Evolutionary conservation across 441 rosid genomes (phyloP), one percentile per base, ranked within the genome.

Genomic region (Biscutella laevigata): DNA sequence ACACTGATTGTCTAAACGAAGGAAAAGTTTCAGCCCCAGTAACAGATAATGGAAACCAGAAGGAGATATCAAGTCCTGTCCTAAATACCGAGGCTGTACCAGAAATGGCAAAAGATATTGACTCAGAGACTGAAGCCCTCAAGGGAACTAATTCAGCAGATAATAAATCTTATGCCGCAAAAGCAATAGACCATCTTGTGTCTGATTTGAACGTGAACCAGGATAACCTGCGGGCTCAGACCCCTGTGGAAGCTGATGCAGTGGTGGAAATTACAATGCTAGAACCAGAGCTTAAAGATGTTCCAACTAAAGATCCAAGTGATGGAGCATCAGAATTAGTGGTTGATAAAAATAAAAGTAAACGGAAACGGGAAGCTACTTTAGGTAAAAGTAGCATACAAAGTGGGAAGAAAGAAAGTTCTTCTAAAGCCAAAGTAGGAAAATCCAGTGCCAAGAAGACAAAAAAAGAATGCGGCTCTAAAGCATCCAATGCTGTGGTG

Each of bases 101-200:
- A 34, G 66, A 61, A 30, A 48, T 7, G 26, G 72, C 61, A 11
- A 29, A 46, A 52, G 33, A 24, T 12, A 13, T 7, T 41, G 45
- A 24, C 36, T 14, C 67, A 34, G 72, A 56, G 54, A 59, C 62
- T 66, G 45, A 36, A 40, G 48, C 14, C 32, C 50, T 16, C 39
- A 48, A 49, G 16, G 54, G 35, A 45, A 42, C 37, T 28, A 57
- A 38, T 5, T 48, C 48, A 14, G 52, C 70, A 64, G 80, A 74
- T 52, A 78, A 71, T 45, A 85, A 78, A 58, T 81, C 85, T 34
- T 70, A 78, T 66, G 54, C 76, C 59, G 76, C 82, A 27, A 75
- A 75, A 53, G 92, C 78, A 39, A 68, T 53, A 48, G 62, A 62
- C 43, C 66, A 61, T 30, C 21, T 4, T 59, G 76, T 26, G 38